Evolutionary conservation across 768 basidiomycete species (phyloP), one percentile per base, ranked within the genome.

Genomic region (Podaxis sp.): DNA sequence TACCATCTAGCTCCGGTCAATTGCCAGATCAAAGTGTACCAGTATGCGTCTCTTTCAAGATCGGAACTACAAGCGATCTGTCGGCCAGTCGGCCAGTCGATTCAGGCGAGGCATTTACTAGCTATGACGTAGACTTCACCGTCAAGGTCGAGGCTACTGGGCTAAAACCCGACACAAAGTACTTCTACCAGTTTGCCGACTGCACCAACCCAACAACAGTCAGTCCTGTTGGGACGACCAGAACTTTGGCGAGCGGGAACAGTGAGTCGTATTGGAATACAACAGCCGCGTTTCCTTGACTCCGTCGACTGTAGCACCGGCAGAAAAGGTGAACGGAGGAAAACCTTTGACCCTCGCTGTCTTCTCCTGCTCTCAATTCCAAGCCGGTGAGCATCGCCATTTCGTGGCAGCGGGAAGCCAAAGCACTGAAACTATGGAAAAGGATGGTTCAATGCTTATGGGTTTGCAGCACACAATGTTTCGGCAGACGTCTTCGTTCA

Each of bases 361-460:
- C 2, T 86, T 85, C 70, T 84, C 82, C 6, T 86, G 84, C 68
- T 83, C 83, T 4, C 81, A 80, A 59, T 83, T 73, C 66, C 85
- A 83, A 69, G 72, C 74, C 46, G 82, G 82, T 79, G 57, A 22
- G 72, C 43, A n/a, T 17, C 17, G 2, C 1, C 12, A 25, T 50
- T n/a, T 6, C 12, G 22, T 9, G 36, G 8, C 47, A 25, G 36
- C 40, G 36, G 33, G 17, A 37, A 15, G 29, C n/a, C 52, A 24
- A 62, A 40, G 55, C 41, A 46, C 13, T 27, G 40, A 38, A 33
- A 43, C 0, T 46, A 36, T 19, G 36, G 7, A 37, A 49, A 65
- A 81, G 83, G 84, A 1, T 84, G 78, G 72, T 87, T 86, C 75
- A 85, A 85, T 69, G 84, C 84, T 9, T 87, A 86, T 67, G 83